Evolutionary conservation across 169 alveolate genomes (phyloP), one percentile per base, ranked within the genome.

Genomic region (Plasmodium gaboni): DNA sequence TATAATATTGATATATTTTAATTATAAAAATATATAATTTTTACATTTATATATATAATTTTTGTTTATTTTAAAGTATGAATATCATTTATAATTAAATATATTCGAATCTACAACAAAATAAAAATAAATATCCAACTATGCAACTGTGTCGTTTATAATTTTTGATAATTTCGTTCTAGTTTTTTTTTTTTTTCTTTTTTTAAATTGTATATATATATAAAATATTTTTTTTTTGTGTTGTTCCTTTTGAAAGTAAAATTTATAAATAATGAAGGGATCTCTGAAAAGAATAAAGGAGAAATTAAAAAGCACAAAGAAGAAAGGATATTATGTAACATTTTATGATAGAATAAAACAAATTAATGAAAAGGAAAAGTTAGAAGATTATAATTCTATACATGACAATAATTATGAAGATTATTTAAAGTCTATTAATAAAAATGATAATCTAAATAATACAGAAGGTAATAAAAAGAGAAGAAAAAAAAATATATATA

Each of bases 291-390:
- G 69, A 19, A 69, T 69, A 26, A 68, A 68, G 38, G 38, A 57
- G 73, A 83, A 68, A 67, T 55, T 83, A 83, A 83, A 61, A 50
- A 83, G 69, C n/a, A 69, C 68, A 68, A 69, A 32, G 32, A 67
- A 71, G 48, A 69, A 67, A 32, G 91, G 91, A 22, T 26, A 83
- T 50, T 83, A 68, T 71, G 64, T 83, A 28, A 68, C 91, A 22
- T 83, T 83, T 63, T 83, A 83, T 71, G 91, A 83, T 24, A 60
- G 91, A 68, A 68, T 83, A 46, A 83, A 83, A 69, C 74, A 83
- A 57, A 83, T 83, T 83, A 83, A 67, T 32, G 91, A 83, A 48
- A 83, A 83, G 24, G 91, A 83, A 69, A 83, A 83, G 50, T 65
- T 83, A 50, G 53, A 83, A 55, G 19, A 24, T 50, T 63, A 59